Conservation (phyloP, 2,329 filamentous ascomycete genomes). For the Rosellinia necatrix region DNA sequence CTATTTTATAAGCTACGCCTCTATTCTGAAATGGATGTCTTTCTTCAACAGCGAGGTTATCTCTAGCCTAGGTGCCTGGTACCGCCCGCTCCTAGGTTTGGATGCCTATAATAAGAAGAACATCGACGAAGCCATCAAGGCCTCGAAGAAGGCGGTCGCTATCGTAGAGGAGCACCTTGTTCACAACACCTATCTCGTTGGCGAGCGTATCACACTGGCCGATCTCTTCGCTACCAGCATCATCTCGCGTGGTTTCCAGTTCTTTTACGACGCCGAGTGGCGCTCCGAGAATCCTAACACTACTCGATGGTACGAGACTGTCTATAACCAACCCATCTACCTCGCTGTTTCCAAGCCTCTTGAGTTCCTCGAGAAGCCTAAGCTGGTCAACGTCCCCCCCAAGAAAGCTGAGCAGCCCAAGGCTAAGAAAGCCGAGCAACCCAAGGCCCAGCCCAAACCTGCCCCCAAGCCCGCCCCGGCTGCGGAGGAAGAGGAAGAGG, state of each 20-base stretch:
- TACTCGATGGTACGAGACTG: conserved; percentile 92
- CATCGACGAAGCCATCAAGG: conserved; percentile 79
- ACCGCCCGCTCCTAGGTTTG: conserved; percentile 80
- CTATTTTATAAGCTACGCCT: conserved; percentile 69
- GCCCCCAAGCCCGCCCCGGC: conserved; percentile 53
- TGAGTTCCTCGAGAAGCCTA: conserved; percentile 81
- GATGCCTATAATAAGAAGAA: conserved; percentile 97
- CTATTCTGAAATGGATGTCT: conserved; percentile 98
- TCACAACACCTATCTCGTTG: conserved; percentile 94
- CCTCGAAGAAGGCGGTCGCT: conserved; percentile 66
- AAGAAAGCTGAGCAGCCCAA: conserved; percentile 79
- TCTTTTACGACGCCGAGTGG: conserved; percentile 91
- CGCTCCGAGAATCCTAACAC: conserved; percentile 81
- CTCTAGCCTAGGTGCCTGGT: conserved; percentile 75
- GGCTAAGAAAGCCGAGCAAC: conserved; percentile 39
- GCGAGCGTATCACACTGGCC: conserved; percentile 95
- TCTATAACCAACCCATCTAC: conserved; percentile 92
- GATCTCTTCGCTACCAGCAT: conserved; percentile 85
- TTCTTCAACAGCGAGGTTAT: conserved; percentile 92
- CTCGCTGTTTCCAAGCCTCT: conserved; percentile 76
- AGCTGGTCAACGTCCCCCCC: conserved; percentile 70
- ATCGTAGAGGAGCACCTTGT: conserved; percentile 86
- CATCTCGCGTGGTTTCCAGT: conserved; percentile 86
- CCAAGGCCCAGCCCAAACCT: conserved; percentile 30
- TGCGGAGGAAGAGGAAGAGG: conserved; percentile 37